phyloP scores from a whole-genome alignment of 768 basidiomycete genomes.

The Pisolithus tinctorius region DNA sequence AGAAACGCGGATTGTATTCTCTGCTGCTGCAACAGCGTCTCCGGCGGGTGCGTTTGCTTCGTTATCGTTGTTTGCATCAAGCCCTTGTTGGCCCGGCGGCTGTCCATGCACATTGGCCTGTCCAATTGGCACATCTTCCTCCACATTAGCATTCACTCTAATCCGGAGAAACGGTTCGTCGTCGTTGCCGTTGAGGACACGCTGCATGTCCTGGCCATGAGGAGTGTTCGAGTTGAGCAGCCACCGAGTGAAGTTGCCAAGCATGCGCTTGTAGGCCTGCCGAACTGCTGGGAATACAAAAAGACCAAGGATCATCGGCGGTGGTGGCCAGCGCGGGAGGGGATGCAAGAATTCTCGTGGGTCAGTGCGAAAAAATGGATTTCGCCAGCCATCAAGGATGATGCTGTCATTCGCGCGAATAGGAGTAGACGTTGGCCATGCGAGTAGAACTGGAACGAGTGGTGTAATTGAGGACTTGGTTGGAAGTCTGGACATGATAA shows the following conservation, averaged over 20 bases:
- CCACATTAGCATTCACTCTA: slow-evolving; percentile 28
- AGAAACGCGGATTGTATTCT: slow-evolving; percentile 52
- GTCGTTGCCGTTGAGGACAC: slow-evolving; percentile 15
- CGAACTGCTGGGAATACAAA: slow-evolving; percentile 45
- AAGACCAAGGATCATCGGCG: slow-evolving; percentile 49
- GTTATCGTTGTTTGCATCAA: slow-evolving; percentile 4
- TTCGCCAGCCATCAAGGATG: slow-evolving; percentile 6
- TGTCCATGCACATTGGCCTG: slow-evolving; percentile 8
- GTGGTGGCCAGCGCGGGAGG: slow-evolving; percentile 49
- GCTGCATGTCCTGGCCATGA: slow-evolving; percentile 14
- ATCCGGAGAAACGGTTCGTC: slow-evolving; percentile 26
- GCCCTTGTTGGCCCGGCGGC: background rate
- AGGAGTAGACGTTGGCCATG: slow-evolving; percentile 25
- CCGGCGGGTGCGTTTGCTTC: slow-evolving; percentile 9
- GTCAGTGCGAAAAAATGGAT: background rate
- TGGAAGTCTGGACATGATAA: slow-evolving; percentile 57
- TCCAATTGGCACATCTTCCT: slow-evolving; percentile 22
- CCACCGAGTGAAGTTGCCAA: slow-evolving; percentile 35
- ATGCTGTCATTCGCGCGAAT: slow-evolving; percentile 8
- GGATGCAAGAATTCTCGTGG: slow-evolving; percentile 19
- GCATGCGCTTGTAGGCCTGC: slow-evolving; percentile 35
- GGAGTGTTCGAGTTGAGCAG: slow-evolving; percentile 33
- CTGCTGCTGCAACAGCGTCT: slow-evolving; percentile 44
- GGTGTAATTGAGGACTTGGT: slow-evolving; percentile 22
- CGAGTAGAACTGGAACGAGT: slow-evolving; percentile 17